These are phyloP conservation scores for Setaria viridis DNA, from an alignment of 202 grass and related monocot species.

Conservation along the genomic window DNA sequence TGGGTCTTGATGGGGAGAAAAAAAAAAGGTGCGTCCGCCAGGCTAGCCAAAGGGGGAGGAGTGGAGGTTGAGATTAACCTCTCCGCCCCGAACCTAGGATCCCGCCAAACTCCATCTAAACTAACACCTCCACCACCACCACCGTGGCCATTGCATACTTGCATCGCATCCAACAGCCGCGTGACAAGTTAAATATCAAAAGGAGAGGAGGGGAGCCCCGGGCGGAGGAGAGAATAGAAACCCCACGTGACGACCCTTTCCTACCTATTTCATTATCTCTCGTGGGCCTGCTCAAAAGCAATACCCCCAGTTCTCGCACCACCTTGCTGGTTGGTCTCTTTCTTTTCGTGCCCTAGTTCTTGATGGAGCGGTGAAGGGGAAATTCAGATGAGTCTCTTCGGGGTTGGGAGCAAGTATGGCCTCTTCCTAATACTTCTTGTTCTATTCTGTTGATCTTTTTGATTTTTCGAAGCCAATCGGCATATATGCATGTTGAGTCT, in stretches of 20 bases:
- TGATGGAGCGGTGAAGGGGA: neutral
- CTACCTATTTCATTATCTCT: neutral
- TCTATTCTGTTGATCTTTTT: neutral
- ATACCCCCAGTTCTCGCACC: neutral
- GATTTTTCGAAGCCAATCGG: neutral
- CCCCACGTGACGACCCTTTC: neutral
- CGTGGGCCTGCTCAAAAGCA: neutral
- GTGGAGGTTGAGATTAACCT: constrained; percentile 43
- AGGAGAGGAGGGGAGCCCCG: neutral
- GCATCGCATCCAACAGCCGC: neutral
- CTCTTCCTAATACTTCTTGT: neutral
- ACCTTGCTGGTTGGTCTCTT: neutral
- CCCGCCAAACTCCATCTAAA: constrained; percentile 38
- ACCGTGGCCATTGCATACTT: neutral
- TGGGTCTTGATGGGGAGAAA: neutral
- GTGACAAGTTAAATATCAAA: neutral
- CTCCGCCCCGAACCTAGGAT: neutral
- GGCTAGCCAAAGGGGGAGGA: constrained; percentile 23
- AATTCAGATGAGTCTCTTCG: constrained; percentile 65
- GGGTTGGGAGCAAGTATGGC: constrained; percentile 62
- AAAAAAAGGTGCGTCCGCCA: constrained; percentile 13
- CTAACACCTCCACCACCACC: neutral
- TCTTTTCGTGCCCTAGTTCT: neutral
- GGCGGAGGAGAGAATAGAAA: constrained; percentile 20
- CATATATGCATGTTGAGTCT: neutral